Percentiles rank a stretch among this genome's conserved stretches.
These are phyloP conservation scores for Cercospora janseana DNA, from an alignment of 2,329 filamentous ascomycete genomes.

Conservation along the genomic window DNA sequence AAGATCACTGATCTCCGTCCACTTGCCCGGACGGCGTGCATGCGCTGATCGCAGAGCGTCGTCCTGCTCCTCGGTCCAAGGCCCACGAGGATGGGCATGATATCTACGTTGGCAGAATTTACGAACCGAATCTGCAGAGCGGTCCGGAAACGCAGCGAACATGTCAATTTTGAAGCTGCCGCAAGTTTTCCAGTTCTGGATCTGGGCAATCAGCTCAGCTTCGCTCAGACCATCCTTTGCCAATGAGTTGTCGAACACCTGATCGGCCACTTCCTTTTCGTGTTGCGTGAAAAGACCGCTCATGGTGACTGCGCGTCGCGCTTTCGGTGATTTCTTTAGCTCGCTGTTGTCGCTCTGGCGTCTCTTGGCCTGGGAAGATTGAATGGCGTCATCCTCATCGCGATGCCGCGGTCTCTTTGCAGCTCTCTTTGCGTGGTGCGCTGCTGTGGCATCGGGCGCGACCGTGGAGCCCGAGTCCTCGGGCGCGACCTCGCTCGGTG, in stretches of 20 bases:
- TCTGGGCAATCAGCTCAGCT: conserved; percentile 24
- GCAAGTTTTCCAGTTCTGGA: conserved; percentile 35
- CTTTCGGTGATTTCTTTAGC: neutral
- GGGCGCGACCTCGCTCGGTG: conserved; percentile 7
- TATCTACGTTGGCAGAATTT: conserved; percentile 59
- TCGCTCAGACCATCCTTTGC: conserved; percentile 20
- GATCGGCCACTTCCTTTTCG: conserved; percentile 32
- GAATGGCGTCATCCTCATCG: neutral
- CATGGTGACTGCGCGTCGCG: conserved; percentile 8
- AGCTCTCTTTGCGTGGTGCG: conserved; percentile 11
- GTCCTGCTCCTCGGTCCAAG: conserved; percentile 61
- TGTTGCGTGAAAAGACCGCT: conserved; percentile 20
- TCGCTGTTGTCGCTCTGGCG: conserved; percentile 2
- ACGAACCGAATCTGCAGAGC: conserved; percentile 38
- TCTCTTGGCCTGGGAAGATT: conserved; percentile 5
- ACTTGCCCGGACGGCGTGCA: conserved; percentile 54
- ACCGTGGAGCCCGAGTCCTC: conserved; percentile 11
- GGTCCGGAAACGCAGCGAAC: conserved; percentile 35
- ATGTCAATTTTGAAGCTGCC: conserved; percentile 34
- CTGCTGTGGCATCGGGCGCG: conserved; percentile 5
- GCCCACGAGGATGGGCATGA: conserved; percentile 60
- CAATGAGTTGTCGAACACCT: conserved; percentile 28
- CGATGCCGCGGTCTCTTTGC: neutral
- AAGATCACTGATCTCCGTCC: conserved; percentile 60
- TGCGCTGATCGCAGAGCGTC: conserved; percentile 52